These are phyloP conservation scores for Pseudoturritis turrita DNA, from an alignment of 345 rosid genomes.

Conservation along the genomic window DNA sequence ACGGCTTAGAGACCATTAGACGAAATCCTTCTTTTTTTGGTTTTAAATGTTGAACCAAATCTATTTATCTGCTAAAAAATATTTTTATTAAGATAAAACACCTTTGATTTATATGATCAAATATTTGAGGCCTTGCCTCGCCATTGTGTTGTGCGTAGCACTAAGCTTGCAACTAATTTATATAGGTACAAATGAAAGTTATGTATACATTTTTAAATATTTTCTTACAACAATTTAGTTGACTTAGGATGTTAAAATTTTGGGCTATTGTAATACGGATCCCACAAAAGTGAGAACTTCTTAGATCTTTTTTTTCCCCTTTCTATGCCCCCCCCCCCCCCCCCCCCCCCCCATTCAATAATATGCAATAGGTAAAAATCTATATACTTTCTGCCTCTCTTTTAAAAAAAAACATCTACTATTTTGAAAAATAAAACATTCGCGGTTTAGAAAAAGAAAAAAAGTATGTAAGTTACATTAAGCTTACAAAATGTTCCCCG, in stretches of 20 bases:
- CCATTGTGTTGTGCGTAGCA: conserved; percentile 25
- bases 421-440: background rate
- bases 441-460: background rate
- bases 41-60: background rate
- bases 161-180: conserved; percentile 1
- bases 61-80: no score
- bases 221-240: background rate
- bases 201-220: background rate
- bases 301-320: background rate
- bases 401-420: no score
- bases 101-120: background rate
- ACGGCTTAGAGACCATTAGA: no score
- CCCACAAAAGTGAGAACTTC: background rate
- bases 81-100: background rate
- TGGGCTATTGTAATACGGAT: background rate
- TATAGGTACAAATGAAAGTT: background rate
- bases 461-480: no score
- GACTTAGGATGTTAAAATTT: background rate
- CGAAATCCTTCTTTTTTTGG: background rate
- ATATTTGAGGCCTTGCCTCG: background rate
- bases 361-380: background rate
- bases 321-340: no score
- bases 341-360: background rate
- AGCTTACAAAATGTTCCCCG: background rate
- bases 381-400: background rate